Evolutionary conservation across 106 monocot species (phyloP).

Genomic region (Xerophyta viscosa): DNA sequence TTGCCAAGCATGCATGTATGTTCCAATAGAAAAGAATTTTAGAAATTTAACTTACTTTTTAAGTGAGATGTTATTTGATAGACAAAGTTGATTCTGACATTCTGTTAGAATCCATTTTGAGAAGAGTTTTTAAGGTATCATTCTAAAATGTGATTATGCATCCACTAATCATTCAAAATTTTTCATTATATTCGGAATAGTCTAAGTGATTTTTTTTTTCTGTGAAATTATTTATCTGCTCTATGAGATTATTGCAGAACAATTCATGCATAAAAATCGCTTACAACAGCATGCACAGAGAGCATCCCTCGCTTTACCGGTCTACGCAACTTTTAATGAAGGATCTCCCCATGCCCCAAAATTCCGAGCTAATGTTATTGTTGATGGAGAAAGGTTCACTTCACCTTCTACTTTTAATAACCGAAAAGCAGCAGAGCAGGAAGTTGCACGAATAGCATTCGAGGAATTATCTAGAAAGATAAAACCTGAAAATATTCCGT

Average conservation of each 20-base stretch:
- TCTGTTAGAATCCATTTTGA: too few relatives aligned
- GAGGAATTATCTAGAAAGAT: slow-evolving; percentile 18
- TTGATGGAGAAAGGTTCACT: slow-evolving; percentile 25
- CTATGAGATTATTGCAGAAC: slow-evolving; percentile 6
- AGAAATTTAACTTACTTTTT: too few relatives aligned
- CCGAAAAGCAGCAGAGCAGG: slow-evolving; percentile 53
- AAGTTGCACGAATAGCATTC: slow-evolving; percentile 44
- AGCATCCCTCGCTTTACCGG: slow-evolving; percentile 18
- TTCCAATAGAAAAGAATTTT: too few relatives aligned
- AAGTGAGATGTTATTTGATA: too few relatives aligned
- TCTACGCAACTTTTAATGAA: slow-evolving; percentile 35
- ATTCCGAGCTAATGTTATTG: slow-evolving; percentile 31
- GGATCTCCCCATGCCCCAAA: slow-evolving; percentile 31
- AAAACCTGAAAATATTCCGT: slow-evolving; percentile 6
- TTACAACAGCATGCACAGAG: slow-evolving; percentile 40
- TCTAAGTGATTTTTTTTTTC: background rate
- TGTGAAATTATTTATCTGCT: background rate
- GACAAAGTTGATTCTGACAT: too few relatives aligned
- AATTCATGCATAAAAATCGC: slow-evolving; percentile 26
- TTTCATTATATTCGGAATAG: background rate
- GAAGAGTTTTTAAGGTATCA: too few relatives aligned
- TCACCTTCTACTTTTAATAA: slow-evolving; percentile 24
- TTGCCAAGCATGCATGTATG: too few relatives aligned
- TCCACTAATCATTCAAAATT: too few relatives aligned
- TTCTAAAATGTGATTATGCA: too few relatives aligned